phyloP scores from a whole-genome alignment of 495 filamentous ascomycete genomes.

The Bacidia gigantensis region DNA sequence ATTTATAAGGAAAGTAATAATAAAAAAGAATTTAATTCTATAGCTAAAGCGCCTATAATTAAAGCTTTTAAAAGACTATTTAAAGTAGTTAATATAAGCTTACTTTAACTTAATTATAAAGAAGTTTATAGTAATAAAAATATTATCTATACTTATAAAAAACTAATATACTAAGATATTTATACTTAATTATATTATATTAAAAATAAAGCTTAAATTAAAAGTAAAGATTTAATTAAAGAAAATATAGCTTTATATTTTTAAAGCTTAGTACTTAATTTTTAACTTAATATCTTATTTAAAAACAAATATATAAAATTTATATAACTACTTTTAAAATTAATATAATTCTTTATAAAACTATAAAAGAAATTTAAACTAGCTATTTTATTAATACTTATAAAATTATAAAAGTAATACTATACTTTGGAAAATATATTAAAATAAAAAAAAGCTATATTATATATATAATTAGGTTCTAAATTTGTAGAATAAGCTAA shows the following conservation, averaged over 20 bases:
- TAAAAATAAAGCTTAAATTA: background rate
- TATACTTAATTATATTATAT: background rate
- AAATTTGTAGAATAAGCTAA: background rate
- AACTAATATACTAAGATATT: background rate
- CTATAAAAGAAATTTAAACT: slow-evolving; percentile 2
- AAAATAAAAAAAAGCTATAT: background rate
- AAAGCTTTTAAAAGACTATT: background rate
- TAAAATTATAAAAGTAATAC: background rate
- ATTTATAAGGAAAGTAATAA: too few relatives aligned
- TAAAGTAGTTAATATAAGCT: background rate
- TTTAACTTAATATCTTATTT: background rate
- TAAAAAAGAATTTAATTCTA: too few relatives aligned
- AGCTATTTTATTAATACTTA: slow-evolving; percentile 5
- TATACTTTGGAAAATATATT: background rate
- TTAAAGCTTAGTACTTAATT: background rate
- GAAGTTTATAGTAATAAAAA: background rate
- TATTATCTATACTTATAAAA: background rate
- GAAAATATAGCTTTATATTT: background rate
- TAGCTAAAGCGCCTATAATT: background rate
- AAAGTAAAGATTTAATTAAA: background rate
- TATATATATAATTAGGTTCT: background rate
- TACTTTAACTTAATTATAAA: background rate
- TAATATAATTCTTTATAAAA: background rate
- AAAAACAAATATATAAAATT: background rate
- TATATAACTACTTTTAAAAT: background rate